A percentile compares a stretch with the other conserved stretches of the same genome.
Evolutionary conservation across 805 yeast species (phyloP).

Genomic region (Dipodascopsis uninucleata): DNA sequence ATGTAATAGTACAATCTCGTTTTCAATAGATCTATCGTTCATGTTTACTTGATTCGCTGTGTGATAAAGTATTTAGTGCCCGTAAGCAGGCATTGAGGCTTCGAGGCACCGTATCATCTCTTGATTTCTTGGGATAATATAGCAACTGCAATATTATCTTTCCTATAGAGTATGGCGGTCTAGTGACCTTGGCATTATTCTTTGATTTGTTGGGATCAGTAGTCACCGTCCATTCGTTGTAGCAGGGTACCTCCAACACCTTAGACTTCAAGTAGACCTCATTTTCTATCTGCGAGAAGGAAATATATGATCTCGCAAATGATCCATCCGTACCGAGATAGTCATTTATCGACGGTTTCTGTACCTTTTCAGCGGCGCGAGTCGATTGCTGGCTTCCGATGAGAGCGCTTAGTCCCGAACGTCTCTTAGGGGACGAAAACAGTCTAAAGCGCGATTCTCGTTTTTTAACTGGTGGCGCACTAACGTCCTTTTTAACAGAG

Average conservation of each 20-base stretch:
- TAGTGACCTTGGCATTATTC: slow-evolving; percentile 33
- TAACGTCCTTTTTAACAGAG: too few species aligned
- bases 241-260: slow-evolving; percentile 56
- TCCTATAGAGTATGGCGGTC: slow-evolving; percentile 60
- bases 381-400: slow-evolving; percentile 28
- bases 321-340: slow-evolving; percentile 83
- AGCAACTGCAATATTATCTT: slow-evolving; percentile 64
- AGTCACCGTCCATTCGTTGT: slow-evolving; percentile 74
- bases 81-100: slow-evolving; percentile 46
- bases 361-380: slow-evolving; percentile 41
- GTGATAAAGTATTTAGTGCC: slow-evolving; percentile 15
- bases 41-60: too few species aligned
- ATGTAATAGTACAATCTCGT: too few species aligned
- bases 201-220: slow-evolving; percentile 13
- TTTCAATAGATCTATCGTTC: too few species aligned
- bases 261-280: slow-evolving; percentile 52
- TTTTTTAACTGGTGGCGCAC: slow-evolving; percentile 11
- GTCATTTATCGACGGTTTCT: slow-evolving; percentile 45
- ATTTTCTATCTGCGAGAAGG: slow-evolving; percentile 55
- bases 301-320: slow-evolving; percentile 72
- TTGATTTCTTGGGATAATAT: slow-evolving; percentile 60
- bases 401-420: slow-evolving; percentile 36
- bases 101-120: slow-evolving; percentile 62
- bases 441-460: slow-evolving; percentile 17
- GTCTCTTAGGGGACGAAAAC: slow-evolving; percentile 19